These are phyloP conservation scores for Aspergillus fijiensis DNA, from an alignment of 2,329 filamentous ascomycete genomes.

Conservation along the genomic window DNA sequence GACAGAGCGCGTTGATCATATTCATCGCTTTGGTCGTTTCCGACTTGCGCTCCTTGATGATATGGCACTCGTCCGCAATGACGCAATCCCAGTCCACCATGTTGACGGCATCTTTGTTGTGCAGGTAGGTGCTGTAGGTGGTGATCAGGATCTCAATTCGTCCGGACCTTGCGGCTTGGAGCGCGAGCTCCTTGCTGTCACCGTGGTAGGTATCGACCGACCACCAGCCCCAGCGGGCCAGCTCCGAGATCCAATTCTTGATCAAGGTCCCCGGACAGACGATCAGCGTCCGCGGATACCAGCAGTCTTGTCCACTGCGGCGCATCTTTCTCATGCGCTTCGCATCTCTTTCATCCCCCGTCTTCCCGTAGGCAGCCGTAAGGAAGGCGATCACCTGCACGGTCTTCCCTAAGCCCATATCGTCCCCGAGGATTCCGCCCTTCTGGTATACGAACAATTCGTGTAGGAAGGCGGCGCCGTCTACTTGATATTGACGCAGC, in stretches of 20 bases:
- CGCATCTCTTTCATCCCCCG: slow-evolving; percentile 77
- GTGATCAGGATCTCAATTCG: slow-evolving; percentile 89
- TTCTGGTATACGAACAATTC: slow-evolving; percentile 86
- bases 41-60: slow-evolving; percentile 75
- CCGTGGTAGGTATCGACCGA: slow-evolving; percentile 81
- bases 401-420: slow-evolving; percentile 97
- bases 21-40: slow-evolving; percentile 84
- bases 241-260: slow-evolving; percentile 84
- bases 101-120: slow-evolving; percentile 76
- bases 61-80: slow-evolving; percentile 90
- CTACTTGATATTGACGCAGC: slow-evolving; percentile 85
- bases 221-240: slow-evolving; percentile 95
- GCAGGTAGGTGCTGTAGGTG: slow-evolving; percentile 83
- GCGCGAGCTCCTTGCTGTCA: slow-evolving; percentile 64
- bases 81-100: slow-evolving; percentile 89
- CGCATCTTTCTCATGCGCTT: slow-evolving; percentile 88
- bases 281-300: slow-evolving; percentile 83
- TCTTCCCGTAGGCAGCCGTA: slow-evolving; percentile 90
- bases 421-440: slow-evolving; percentile 87
- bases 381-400: slow-evolving; percentile 94
- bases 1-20: slow-evolving; percentile 83
- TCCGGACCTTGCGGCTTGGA: slow-evolving; percentile 72
- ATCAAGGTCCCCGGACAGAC: slow-evolving; percentile 87
- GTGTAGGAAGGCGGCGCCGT: slow-evolving; percentile 82
- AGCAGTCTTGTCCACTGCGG: slow-evolving; percentile 56